Percentiles rank a stretch among this genome's conserved stretches.
Evolutionary conservation across 23 red algal genomes (phyloP).

Genomic region (Pyropia yezoensis): DNA sequence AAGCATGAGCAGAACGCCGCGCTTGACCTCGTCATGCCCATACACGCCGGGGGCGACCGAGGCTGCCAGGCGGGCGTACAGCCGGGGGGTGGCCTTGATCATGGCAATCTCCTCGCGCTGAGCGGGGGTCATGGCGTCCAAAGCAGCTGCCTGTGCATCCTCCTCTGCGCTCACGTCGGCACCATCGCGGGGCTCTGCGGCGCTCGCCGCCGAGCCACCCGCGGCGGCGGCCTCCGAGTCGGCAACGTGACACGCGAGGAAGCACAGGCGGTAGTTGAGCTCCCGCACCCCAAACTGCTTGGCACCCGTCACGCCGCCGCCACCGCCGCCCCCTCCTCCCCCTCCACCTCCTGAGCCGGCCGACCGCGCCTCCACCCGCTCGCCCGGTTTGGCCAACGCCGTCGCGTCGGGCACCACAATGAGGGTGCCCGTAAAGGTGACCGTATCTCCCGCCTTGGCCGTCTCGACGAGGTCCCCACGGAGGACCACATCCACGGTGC

Average conservation of each 20-base stretch:
- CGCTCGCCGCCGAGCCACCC: constrained; percentile 20
- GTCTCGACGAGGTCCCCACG: constrained; percentile 91
- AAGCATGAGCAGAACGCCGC: constrained; percentile 94
- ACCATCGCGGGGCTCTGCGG: constrained; percentile 20
- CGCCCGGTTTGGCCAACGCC: constrained; percentile 73
- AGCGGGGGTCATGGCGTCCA: constrained; percentile 68
- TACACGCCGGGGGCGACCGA: constrained; percentile 88
- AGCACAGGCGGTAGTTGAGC: constrained; percentile 87
- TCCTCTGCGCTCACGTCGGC: constrained; percentile 20
- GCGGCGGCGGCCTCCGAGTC: constrained; percentile 16
- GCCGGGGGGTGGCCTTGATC: constrained; percentile 64
- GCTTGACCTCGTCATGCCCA: constrained; percentile 94
- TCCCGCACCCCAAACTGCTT: constrained; percentile 90
- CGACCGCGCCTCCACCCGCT: constrained; percentile 54
- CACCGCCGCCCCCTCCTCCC: constrained; percentile 20
- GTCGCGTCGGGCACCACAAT: constrained; percentile 91
- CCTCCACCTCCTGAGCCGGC: neutral
- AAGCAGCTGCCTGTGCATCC: constrained; percentile 53
- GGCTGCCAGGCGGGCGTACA: constrained; percentile 67
- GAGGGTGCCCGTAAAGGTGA: constrained; percentile 75
- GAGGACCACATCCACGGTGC: constrained; percentile 94
- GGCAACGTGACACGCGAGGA: constrained; percentile 83
- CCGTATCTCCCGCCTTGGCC: constrained; percentile 93
- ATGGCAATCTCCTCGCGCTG: constrained; percentile 79
- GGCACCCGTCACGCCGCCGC: constrained; percentile 77